phyloP scores from a whole-genome alignment of 805 yeast genomes.

The Candida odintsovae region DNA sequence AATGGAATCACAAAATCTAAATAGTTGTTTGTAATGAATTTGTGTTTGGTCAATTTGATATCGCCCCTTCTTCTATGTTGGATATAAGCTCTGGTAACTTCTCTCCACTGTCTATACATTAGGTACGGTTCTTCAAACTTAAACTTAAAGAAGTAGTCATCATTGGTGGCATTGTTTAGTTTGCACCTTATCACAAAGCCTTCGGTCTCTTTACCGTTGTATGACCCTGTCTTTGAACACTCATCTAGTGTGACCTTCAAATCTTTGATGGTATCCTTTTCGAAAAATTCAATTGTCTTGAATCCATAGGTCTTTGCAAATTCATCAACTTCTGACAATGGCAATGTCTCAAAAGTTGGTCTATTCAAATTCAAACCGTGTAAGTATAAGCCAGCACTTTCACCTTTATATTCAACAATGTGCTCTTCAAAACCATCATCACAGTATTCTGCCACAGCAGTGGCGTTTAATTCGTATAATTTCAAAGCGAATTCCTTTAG shows the following conservation, averaged over 20 bases:
- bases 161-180: constrained; percentile 9
- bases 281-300: constrained; percentile 44
- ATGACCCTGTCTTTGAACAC: constrained; percentile 62
- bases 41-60: constrained; percentile 45
- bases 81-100: constrained; percentile 63
- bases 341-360: constrained; percentile 55
- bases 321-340: constrained; percentile 50
- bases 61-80: constrained; percentile 23
- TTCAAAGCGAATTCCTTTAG: constrained; percentile 47
- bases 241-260: constrained; percentile 48
- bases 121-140: constrained; percentile 95
- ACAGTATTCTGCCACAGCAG: constrained; percentile 91
- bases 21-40: constrained; percentile 58
- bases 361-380: constrained; percentile 82
- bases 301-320: constrained; percentile 74
- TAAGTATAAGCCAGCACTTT: constrained; percentile 74
- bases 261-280: constrained; percentile 31
- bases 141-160: constrained; percentile 79
- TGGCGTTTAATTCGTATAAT: constrained; percentile 47
- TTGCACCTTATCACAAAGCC: constrained; percentile 87
- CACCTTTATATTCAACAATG: constrained; percentile 63
- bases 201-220: constrained; percentile 69
- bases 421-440: constrained; percentile 95
- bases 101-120: constrained; percentile 87
- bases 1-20: constrained; percentile 58